Conservation (phyloP, 345 rosid species). For the Acer campestre region DNA sequence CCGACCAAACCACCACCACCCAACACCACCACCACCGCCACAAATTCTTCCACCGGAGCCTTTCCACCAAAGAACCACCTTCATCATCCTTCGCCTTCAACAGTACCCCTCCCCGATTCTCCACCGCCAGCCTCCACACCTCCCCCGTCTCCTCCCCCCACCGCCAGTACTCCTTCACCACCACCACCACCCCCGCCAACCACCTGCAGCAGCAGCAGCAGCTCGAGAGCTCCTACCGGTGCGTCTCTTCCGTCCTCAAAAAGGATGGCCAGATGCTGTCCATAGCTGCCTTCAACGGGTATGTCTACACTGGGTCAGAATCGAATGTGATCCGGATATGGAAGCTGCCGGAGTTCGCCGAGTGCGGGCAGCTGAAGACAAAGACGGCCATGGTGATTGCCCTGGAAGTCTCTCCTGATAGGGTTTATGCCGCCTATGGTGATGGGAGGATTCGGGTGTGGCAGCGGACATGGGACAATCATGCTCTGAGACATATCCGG, state of each 20-base stretch:
- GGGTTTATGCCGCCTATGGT: slow-evolving; percentile 51
- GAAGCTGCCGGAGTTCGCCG: slow-evolving; percentile 52
- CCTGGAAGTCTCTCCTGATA: slow-evolving; percentile 34
- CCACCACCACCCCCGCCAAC: slow-evolving; percentile 16
- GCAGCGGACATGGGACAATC: slow-evolving; percentile 48
- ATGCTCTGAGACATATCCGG: slow-evolving; percentile 39
- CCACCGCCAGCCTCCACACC: slow-evolving; percentile 31
- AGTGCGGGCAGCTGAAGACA: slow-evolving; percentile 50
- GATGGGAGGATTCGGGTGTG: slow-evolving; percentile 56
- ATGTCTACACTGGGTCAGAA: slow-evolving; percentile 51
- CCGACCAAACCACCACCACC: slow-evolving; percentile 16
- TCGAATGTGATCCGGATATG: slow-evolving; percentile 44
- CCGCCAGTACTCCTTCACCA: slow-evolving; percentile 6
- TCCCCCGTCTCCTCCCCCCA: slow-evolving; percentile 32
- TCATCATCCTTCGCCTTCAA: slow-evolving; percentile 28
- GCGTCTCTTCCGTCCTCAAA: slow-evolving; percentile 45
- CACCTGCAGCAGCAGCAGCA: slow-evolving; percentile 6
- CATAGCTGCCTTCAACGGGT: slow-evolving; percentile 34
- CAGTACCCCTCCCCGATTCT: slow-evolving; percentile 30
- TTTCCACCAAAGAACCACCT: slow-evolving; percentile 42
- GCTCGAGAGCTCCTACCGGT: slow-evolving; percentile 30
- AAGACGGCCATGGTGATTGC: slow-evolving; percentile 44
- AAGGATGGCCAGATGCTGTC: slow-evolving; percentile 57
- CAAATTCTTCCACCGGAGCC: slow-evolving; percentile 30
- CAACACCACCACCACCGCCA: not conserved